Conservation (phyloP, 2,329 filamentous ascomycete genomes). For the Verticillium alfalfae region DNA sequence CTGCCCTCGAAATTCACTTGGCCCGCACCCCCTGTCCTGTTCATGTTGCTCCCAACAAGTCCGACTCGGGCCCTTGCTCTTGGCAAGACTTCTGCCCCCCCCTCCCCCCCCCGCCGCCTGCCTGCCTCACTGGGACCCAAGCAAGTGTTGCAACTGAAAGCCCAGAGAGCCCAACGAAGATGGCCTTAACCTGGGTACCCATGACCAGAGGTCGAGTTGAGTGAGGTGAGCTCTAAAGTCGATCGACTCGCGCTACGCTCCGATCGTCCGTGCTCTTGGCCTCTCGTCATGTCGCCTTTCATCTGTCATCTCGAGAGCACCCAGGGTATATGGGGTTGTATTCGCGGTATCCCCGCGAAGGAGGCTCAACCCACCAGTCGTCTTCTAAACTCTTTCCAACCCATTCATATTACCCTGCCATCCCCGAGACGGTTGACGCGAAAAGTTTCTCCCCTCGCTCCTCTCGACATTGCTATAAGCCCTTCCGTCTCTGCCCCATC, state of each 20-base stretch:
- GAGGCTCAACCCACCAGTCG: neutral
- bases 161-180: neutral
- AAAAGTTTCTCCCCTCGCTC: neutral
- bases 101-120: too few species aligned
- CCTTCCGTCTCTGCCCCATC: neutral
- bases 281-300: neutral
- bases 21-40: neutral
- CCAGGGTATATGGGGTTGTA: neutral
- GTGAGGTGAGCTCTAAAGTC: neutral
- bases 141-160: neutral
- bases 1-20: neutral
- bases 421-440: neutral
- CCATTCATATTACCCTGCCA: neutral
- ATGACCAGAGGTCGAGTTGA: neutral
- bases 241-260: neutral
- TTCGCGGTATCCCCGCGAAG: neutral
- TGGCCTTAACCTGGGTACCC: neutral
- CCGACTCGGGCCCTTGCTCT: neutral
- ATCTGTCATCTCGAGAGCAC: neutral
- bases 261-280: neutral
- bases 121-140: neutral
- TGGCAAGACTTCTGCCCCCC: neutral
- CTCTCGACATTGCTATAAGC: neutral
- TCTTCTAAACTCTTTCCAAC: neutral
- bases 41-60: neutral